These are phyloP conservation scores for Endotrypanum monterogeii DNA, from an alignment of 208 protist species.

Conservation along the genomic window DNA sequence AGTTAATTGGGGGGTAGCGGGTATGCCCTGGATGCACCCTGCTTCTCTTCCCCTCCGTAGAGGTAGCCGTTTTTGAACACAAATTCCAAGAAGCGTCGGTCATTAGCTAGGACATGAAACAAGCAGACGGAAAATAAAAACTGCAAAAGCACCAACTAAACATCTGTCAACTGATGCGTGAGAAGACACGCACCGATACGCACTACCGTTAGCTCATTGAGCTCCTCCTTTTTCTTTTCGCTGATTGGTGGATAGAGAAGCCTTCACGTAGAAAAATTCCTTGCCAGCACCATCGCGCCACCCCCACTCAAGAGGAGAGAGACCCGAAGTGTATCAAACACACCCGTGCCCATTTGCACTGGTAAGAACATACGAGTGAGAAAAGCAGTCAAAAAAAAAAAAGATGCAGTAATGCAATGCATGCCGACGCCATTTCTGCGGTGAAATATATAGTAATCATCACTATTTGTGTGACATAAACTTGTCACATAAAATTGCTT, in stretches of 20 bases:
- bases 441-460: too few species aligned
- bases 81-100: not conserved
- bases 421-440: too few species aligned
- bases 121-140: conserved; percentile 7
- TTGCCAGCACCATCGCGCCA: not conserved
- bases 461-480: too few species aligned
- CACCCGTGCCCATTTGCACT: not conserved
- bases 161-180: not conserved
- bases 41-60: not conserved
- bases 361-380: not conserved
- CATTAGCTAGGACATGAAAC: conserved; percentile 1
- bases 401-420: not conserved
- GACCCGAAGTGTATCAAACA: too few species aligned
- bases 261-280: not conserved
- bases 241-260: too few species aligned
- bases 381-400: not conserved
- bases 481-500: too few species aligned
- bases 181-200: not conserved
- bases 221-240: not conserved
- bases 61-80: not conserved
- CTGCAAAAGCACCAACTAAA: not conserved
- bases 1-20: not conserved
- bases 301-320: not conserved
- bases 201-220: not conserved
- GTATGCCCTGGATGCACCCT: not conserved